Evolutionary conservation across 176 grass and related monocot species (phyloP).

Genomic region (Panicum miliaceum): DNA sequence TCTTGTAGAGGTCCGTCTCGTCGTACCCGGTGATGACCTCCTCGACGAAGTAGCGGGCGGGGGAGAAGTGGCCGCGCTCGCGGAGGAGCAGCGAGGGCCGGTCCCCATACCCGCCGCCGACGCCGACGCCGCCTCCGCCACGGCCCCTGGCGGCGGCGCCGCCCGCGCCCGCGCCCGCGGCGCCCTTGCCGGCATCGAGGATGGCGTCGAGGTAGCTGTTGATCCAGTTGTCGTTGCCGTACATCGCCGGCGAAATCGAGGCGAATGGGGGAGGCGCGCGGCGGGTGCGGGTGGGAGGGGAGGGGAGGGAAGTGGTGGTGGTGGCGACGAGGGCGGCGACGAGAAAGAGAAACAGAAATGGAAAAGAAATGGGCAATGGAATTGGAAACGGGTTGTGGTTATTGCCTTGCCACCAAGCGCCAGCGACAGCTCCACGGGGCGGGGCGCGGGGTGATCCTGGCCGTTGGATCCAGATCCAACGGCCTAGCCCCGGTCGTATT

Average conservation of each 20-base stretch:
- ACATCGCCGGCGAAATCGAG: slow-evolving; percentile 56
- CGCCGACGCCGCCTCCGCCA: not conserved
- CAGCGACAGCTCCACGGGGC: not conserved
- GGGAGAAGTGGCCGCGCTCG: slow-evolving; percentile 72
- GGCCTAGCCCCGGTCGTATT: accelerated
- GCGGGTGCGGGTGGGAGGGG: not conserved
- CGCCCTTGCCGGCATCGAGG: slow-evolving; percentile 68
- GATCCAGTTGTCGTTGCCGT: slow-evolving; percentile 87
- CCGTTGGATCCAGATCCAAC: not conserved
- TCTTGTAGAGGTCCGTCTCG: slow-evolving; percentile 88
- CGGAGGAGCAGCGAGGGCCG: slow-evolving; percentile 68
- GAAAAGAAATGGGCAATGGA: too few species aligned
- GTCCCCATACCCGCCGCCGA: slow-evolving; percentile 39
- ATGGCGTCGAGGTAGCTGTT: slow-evolving; percentile 84
- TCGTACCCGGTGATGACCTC: slow-evolving; percentile 87
- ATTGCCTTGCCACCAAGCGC: not conserved
- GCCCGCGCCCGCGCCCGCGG: not conserved
- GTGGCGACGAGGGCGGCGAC: slow-evolving; percentile 23
- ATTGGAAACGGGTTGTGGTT: not conserved
- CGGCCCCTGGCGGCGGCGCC: not conserved
- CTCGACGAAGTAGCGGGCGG: slow-evolving; percentile 79
- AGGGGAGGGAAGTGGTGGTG: slow-evolving; percentile 29
- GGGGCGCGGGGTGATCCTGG: not conserved
- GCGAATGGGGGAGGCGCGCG: slow-evolving; percentile 3
- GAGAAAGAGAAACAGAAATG: not conserved